Conservation (phyloP, 1,139 yeast genomes). For the Candida tetrigidarum region DNA sequence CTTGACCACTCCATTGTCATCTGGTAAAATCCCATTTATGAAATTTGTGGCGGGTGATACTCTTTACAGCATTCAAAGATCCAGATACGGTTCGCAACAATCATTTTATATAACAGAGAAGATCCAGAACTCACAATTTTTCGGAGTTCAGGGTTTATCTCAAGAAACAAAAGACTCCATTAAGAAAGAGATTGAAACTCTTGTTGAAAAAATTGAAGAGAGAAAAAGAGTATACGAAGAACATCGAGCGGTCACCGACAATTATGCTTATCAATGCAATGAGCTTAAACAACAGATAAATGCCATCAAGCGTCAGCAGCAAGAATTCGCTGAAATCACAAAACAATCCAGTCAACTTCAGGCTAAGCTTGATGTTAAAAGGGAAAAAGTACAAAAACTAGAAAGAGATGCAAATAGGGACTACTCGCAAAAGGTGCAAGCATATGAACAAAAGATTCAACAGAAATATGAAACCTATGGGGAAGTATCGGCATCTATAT, state of each 20-base stretch:
- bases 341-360: conserved; percentile 21
- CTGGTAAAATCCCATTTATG: conserved; percentile 47
- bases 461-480: conserved; percentile 29
- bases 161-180: conserved; percentile 30
- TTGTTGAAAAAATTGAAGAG: conserved; percentile 7
- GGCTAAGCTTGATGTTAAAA: conserved; percentile 25
- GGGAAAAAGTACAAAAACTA: conserved; percentile 28
- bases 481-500: conserved; percentile 20
- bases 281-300: conserved; percentile 22
- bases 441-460: conserved; percentile 26
- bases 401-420: conserved; percentile 32
- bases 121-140: conserved; percentile 33
- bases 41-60: conserved; percentile 66
- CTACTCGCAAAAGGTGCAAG: conserved; percentile 30
- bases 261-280: conserved; percentile 12
- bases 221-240: conserved; percentile 9
- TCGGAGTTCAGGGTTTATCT: conserved; percentile 51
- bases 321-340: conserved; percentile 18
- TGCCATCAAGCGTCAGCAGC: conserved; percentile 19
- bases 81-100: conserved; percentile 63
- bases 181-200: conserved; percentile 16
- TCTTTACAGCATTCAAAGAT: conserved; percentile 52
- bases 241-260: background rate
- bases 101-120: conserved; percentile 45
- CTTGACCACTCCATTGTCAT: conserved; percentile 32